Conservation (phyloP, 257 asterid species). For the Plantago major region DNA sequence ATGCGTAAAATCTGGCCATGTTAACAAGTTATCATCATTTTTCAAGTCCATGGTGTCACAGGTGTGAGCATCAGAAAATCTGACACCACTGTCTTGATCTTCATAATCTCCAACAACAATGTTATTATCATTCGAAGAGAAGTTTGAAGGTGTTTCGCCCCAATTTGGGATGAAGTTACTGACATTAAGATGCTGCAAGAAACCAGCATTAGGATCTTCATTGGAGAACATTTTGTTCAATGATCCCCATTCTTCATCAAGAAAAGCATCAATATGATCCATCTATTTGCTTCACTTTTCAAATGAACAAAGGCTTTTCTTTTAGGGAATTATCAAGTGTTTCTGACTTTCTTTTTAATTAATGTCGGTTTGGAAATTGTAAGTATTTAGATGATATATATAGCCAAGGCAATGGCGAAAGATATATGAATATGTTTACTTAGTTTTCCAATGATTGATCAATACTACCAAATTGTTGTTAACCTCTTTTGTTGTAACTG, state of each 20-base stretch:
- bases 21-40: slow-evolving; percentile 6
- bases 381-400: slow-evolving; percentile 31
- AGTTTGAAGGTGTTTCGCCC: background rate
- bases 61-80: slow-evolving; percentile 42
- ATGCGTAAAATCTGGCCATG: slow-evolving; percentile 17
- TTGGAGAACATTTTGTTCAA: slow-evolving; percentile 47
- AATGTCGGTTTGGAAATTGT: slow-evolving; percentile 28
- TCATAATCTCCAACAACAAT: slow-evolving; percentile 14
- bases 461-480: background rate
- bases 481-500: background rate
- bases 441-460: slow-evolving; percentile 11
- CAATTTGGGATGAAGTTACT: slow-evolving; percentile 15
- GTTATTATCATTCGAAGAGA: slow-evolving; percentile 1
- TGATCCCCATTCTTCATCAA: slow-evolving; percentile 71
- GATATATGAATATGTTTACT: background rate
- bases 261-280: slow-evolving; percentile 55
- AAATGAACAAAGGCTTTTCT: background rate
- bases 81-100: slow-evolving; percentile 5
- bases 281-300: slow-evolving; percentile 11
- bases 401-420: slow-evolving; percentile 27
- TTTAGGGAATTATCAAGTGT: background rate
- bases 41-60: slow-evolving; percentile 2
- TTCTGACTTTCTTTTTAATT: too few species aligned
- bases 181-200: slow-evolving; percentile 19
- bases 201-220: slow-evolving; percentile 38